phyloP scores from a whole-genome alignment of 352 stramenopile genomes.

The Pythium guiyangense region DNA sequence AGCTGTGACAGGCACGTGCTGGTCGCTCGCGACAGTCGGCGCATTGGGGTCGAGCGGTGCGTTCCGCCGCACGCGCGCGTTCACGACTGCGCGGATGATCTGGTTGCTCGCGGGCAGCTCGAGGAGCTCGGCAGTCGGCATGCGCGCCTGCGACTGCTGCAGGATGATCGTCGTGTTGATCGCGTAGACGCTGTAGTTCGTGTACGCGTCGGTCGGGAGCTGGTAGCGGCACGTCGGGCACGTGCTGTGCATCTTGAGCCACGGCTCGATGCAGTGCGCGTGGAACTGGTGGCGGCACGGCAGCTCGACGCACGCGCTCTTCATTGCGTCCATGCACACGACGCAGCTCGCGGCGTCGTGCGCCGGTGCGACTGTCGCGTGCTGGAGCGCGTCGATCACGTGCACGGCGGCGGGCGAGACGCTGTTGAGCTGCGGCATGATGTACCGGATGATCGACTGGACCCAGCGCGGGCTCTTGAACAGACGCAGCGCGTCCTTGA shows the following conservation, averaged over 20 bases:
- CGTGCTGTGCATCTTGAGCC: slow-evolving; percentile 84
- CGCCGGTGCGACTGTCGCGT: slow-evolving; percentile 19
- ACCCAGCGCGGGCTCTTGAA: slow-evolving; percentile 89
- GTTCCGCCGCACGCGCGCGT: slow-evolving; percentile 73
- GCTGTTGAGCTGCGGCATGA: slow-evolving; percentile 84
- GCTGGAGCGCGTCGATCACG: slow-evolving; percentile 60
- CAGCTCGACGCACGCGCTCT: slow-evolving; percentile 50
- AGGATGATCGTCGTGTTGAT: slow-evolving; percentile 90
- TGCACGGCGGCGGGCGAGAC: slow-evolving; percentile 66
- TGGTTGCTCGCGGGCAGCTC: slow-evolving; percentile 82
- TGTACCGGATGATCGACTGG: slow-evolving; percentile 88
- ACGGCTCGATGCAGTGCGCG: slow-evolving; percentile 73
- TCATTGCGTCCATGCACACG: slow-evolving; percentile 79
- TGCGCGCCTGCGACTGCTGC: slow-evolving; percentile 75
- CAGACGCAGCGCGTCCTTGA: slow-evolving; percentile 80
- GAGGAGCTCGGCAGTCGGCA: slow-evolving; percentile 70
- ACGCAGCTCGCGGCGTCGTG: slow-evolving; percentile 42
- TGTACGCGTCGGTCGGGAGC: slow-evolving; percentile 71
- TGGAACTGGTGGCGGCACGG: slow-evolving; percentile 84
- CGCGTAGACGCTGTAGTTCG: slow-evolving; percentile 87
- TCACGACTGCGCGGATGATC: slow-evolving; percentile 84
- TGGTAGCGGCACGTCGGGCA: slow-evolving; percentile 81
- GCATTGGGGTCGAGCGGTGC: background rate
- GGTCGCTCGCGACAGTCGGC: slow-evolving; percentile 5
- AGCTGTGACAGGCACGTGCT: slow-evolving; percentile 22